Percentiles rank a stretch among this genome's conserved stretches.
Conservation (phyloP, 257 asterid genomes). For the Plectranthus barbatus region DNA sequence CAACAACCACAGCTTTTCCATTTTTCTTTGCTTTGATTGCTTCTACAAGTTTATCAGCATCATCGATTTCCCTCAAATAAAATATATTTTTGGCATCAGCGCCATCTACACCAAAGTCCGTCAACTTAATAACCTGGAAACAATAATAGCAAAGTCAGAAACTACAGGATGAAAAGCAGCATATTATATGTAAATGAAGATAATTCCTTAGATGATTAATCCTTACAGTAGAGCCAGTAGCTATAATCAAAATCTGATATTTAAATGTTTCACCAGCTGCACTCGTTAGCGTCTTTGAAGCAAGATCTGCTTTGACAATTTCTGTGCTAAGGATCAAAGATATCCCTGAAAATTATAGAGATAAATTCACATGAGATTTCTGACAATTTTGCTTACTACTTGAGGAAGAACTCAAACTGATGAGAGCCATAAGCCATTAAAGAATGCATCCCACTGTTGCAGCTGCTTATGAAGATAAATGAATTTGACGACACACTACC, state of each 20-base stretch:
- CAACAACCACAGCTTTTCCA: slow-evolving; percentile 84
- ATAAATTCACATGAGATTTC: slow-evolving; percentile 12
- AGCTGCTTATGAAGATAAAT: slow-evolving; percentile 3
- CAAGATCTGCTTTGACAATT: slow-evolving; percentile 77
- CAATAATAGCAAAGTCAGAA: slow-evolving; percentile 13
- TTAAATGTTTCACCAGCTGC: slow-evolving; percentile 61
- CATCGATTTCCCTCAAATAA: slow-evolving; percentile 81
- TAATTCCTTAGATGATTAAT: background rate
- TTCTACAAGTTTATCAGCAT: slow-evolving; percentile 87
- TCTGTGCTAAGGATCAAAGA: slow-evolving; percentile 81
- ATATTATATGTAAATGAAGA: background rate
- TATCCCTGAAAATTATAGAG: slow-evolving; percentile 48
- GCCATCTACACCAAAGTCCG: slow-evolving; percentile 82
- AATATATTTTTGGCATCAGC: slow-evolving; percentile 86
- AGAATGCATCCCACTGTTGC: background rate
- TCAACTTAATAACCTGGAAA: slow-evolving; percentile 62
- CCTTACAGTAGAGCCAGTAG: slow-evolving; percentile 84
- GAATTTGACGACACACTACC: slow-evolving; percentile 29
- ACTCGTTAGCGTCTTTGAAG: slow-evolving; percentile 63
- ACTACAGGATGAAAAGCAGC: background rate
- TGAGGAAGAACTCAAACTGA: background rate
- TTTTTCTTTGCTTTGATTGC: slow-evolving; percentile 67
- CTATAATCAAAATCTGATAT: slow-evolving; percentile 55
- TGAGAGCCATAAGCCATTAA: background rate
- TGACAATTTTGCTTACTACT: background rate